Percentiles rank a stretch among this genome's conserved stretches.
These are phyloP conservation scores for Huiozyma naganishii DNA, from an alignment of 805 yeast species.

Conservation along the genomic window DNA sequence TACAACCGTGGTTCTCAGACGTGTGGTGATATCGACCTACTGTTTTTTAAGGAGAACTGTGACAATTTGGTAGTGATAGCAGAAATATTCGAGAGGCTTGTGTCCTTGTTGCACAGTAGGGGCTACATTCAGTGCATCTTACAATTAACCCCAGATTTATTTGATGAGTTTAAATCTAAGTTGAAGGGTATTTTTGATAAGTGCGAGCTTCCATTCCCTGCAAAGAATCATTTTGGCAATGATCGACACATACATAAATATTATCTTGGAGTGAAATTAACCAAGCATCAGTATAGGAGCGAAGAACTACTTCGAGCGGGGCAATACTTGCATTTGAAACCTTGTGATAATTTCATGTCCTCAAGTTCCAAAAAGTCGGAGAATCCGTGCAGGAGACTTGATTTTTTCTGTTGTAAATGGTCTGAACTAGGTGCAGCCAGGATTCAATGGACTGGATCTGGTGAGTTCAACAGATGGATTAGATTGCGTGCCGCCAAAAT, in stretches of 20 bases:
- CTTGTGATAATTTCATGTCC: slow-evolving; percentile 17
- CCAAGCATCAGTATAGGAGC: neutral
- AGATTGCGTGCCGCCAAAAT: slow-evolving; percentile 17
- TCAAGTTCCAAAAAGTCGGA: slow-evolving; percentile 4
- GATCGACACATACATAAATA: slow-evolving; percentile 9
- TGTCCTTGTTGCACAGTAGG: slow-evolving; percentile 8
- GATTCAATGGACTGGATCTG: slow-evolving; percentile 26
- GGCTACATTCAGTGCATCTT: slow-evolving; percentile 21
- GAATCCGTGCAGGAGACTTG: slow-evolving; percentile 22
- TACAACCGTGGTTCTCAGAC: slow-evolving; percentile 16
- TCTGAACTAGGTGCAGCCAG: slow-evolving; percentile 25
- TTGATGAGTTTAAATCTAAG: slow-evolving; percentile 3
- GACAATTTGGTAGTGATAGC: slow-evolving; percentile 16
- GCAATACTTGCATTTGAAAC: slow-evolving; percentile 2
- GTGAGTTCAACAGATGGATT: slow-evolving; percentile 24
- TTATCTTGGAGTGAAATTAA: slow-evolving; percentile 15
- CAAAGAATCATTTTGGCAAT: neutral
- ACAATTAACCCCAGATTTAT: slow-evolving; percentile 11
- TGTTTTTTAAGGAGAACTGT: slow-evolving; percentile 19
- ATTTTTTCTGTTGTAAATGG: slow-evolving; percentile 24
- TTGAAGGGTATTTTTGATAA: slow-evolving; percentile 7
- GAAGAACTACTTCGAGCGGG: neutral
- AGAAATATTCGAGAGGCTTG: slow-evolving; percentile 12
- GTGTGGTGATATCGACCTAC: slow-evolving; percentile 26
- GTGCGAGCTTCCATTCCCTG: slow-evolving; percentile 5